A percentile compares a stretch with the other conserved stretches of the same genome.
phyloP scores from a whole-genome alignment of 768 basidiomycete genomes.

The Hortiboletus campestris region DNA sequence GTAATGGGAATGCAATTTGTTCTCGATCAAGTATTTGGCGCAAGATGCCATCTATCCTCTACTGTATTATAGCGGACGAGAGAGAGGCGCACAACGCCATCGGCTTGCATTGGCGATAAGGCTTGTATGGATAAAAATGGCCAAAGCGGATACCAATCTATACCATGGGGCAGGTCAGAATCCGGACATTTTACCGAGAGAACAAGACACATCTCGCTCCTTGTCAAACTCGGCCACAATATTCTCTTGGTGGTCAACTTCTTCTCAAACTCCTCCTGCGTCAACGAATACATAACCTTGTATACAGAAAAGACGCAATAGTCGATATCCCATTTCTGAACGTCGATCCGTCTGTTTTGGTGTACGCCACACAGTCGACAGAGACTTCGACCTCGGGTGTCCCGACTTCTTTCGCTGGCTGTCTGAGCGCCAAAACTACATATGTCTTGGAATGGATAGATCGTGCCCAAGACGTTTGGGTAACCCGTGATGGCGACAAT shows the following conservation, averaged over 20 bases:
- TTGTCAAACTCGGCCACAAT: slow-evolving; percentile 65
- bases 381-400: slow-evolving; percentile 61
- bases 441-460: slow-evolving; percentile 59
- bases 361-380: slow-evolving; percentile 78
- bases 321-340: slow-evolving; percentile 75
- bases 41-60: slow-evolving; percentile 53
- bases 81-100: slow-evolving; percentile 73
- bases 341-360: slow-evolving; percentile 65
- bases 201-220: slow-evolving; percentile 50
- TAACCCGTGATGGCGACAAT: slow-evolving; percentile 72
- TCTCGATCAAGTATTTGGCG: slow-evolving; percentile 44
- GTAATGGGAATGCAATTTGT: neutral
- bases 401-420: slow-evolving; percentile 50
- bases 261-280: too few species aligned
- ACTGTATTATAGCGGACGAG: slow-evolving; percentile 80
- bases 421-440: slow-evolving; percentile 50
- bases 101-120: slow-evolving; percentile 52
- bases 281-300: slow-evolving; percentile 47
- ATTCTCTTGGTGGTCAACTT: slow-evolving; percentile 50
- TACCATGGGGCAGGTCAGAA: neutral
- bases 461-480: slow-evolving; percentile 71
- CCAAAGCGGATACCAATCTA: slow-evolving; percentile 79
- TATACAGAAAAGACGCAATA: slow-evolving; percentile 71
- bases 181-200: neutral
- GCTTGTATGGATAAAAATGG: slow-evolving; percentile 75